Evolutionary conservation across 2,329 filamentous ascomycete genomes (phyloP), one percentile per base, ranked within the genome.

Genomic region (Scleromitrula shiraiana): DNA sequence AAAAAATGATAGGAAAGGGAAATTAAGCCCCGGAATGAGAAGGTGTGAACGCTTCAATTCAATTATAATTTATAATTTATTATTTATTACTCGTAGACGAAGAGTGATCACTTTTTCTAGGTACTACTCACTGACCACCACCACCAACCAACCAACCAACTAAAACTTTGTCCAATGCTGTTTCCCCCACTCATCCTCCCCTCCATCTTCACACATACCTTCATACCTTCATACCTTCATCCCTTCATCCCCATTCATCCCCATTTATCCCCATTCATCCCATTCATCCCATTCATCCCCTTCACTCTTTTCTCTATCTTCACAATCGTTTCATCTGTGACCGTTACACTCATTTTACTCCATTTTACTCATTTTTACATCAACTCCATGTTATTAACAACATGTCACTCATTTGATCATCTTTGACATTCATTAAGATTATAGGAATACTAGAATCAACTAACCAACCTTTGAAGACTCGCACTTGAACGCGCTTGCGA

Each of bases 281-380:
- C 32, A 36, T 8, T 19, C 41, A 27, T 27, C 40, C 23, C 24
- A 15, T 32, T 47, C 36, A 17, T 32, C 41, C 22, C 37, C 14
- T 33, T 26, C 17, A 20, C 2, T 15, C 30, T 20, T 26, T 47
- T 23, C 33, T 22, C 12, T 24, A 17, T 7, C 7, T 20, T 26
- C 22, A 35, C 37, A 27, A 39, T 41, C 29, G 26, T 41, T 41
- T 33, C n/a, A 33, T 49, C 15, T 24, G 37, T 50, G 24, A 43
- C 44, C 52, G 45, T 46, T 22, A 46, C 52, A 22, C 38, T 53
- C 48, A 23, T 49, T 53, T 27, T 7, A 22, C 9, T 22, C n/a
- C 23, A 6, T 22, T n/a, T n/a, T n/a, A n/a, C n/a, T n/a, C n/a
- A n/a, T n/a, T n/a, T n/a, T n/a, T n/a, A n/a, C n/a, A n/a, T n/a